Percentiles rank a stretch among this genome's conserved stretches.
These are phyloP conservation scores for Suillus discolor DNA, from an alignment of 768 basidiomycete genomes.

Conservation along the genomic window DNA sequence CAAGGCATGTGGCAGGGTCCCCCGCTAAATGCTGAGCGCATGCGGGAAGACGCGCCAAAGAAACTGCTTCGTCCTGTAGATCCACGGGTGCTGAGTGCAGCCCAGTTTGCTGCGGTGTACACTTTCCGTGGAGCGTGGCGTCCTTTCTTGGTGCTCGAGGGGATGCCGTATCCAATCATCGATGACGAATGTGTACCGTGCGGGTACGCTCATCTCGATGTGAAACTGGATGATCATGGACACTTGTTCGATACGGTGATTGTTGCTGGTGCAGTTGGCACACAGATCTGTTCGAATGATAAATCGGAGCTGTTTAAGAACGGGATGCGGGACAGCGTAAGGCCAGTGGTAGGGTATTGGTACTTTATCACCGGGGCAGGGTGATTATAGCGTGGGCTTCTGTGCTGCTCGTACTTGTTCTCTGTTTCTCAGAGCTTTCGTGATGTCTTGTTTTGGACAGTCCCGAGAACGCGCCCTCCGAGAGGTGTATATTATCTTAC, in stretches of 20 bases:
- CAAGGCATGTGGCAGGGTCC: constrained; percentile 37
- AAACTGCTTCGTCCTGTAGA: constrained; percentile 34
- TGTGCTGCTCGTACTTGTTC: background rate
- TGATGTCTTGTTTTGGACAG: background rate
- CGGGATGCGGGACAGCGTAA: constrained; percentile 35
- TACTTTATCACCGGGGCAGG: constrained; percentile 17
- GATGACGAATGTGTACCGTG: constrained; percentile 31
- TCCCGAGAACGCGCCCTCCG: background rate
- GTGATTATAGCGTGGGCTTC: background rate
- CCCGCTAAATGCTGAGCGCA: constrained; percentile 32
- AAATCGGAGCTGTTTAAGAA: constrained; percentile 35
- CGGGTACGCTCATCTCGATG: constrained; percentile 32
- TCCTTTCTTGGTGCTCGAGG: constrained; percentile 30
- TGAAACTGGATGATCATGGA: constrained; percentile 32
- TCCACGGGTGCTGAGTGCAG: constrained; percentile 25
- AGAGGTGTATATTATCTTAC: background rate
- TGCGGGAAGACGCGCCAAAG: constrained; percentile 33
- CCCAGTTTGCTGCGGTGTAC: constrained; percentile 34
- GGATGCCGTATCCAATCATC: constrained; percentile 34
- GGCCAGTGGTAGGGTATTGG: constrained; percentile 38
- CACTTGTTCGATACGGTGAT: constrained; percentile 27
- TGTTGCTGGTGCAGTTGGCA: constrained; percentile 33
- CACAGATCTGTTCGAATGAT: constrained; percentile 34
- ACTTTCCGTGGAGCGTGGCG: constrained; percentile 22
- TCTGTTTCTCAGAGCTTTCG: background rate